These are phyloP conservation scores for Brassica cretica DNA, from an alignment of 345 rosid genomes.

Conservation along the genomic window DNA sequence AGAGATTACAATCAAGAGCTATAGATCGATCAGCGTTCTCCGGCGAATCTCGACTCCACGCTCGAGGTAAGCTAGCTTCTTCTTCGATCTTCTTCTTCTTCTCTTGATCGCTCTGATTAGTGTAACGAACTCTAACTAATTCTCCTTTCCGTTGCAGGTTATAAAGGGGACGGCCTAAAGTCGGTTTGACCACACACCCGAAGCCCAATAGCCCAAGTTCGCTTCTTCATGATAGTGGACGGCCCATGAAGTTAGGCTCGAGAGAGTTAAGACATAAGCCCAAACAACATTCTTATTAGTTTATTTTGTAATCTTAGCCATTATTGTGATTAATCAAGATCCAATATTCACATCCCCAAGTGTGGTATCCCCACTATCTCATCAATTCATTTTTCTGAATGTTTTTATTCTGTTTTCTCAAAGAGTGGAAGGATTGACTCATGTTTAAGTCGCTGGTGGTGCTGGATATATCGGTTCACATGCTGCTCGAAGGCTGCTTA, in stretches of 20 bases:
- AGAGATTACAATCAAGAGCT: not conserved
- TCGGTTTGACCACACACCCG: not conserved
- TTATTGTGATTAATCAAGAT: constrained; percentile 78
- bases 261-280: not conserved
- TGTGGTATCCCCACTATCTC: constrained; percentile 46
- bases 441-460: constrained; percentile 94
- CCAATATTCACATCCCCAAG: constrained; percentile 67
- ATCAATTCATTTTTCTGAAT: not conserved
- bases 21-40: not conserved
- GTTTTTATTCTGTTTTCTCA: constrained; percentile 53
- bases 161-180: not conserved
- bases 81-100: not conserved
- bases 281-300: constrained; percentile 52
- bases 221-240: not conserved
- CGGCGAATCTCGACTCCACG: not conserved
- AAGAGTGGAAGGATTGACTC: constrained; percentile 71
- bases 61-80: not conserved
- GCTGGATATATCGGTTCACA: constrained; percentile 98
- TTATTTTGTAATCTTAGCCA: constrained; percentile 65
- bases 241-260: not conserved
- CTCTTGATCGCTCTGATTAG: not conserved
- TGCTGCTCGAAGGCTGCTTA: constrained; percentile 76
- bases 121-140: not conserved
- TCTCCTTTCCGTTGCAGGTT: not conserved
- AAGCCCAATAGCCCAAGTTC: not conserved